phyloP scores from a whole-genome alignment of 2,329 filamentous ascomycete species.

The Aspergillus sp. region DNA sequence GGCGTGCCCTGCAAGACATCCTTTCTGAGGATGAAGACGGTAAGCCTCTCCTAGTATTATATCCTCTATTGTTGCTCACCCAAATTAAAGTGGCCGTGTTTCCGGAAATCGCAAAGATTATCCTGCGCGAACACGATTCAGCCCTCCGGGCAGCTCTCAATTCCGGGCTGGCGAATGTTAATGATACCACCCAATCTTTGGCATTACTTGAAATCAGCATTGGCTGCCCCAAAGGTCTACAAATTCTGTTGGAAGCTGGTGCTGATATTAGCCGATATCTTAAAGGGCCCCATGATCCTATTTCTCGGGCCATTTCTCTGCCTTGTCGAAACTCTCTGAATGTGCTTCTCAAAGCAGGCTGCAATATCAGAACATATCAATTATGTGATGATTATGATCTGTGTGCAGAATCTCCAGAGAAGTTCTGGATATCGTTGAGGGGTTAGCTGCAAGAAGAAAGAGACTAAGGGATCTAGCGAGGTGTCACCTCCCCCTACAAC shows the following conservation, averaged over 20 bases:
- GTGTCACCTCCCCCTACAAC: neutral
- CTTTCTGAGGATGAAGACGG: too few species aligned
- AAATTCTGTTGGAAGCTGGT: neutral
- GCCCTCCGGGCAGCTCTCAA: neutral
- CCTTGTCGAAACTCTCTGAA: neutral
- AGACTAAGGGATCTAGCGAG: neutral
- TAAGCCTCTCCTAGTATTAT: too few species aligned
- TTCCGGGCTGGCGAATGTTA: neutral
- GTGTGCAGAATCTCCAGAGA: neutral
- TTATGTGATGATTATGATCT: too few species aligned
- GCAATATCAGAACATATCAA: neutral
- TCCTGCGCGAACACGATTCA: neutral
- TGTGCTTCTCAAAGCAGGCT: neutral
- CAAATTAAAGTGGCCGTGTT: neutral
- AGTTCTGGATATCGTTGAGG: neutral
- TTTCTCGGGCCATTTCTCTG: neutral
- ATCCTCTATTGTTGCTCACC: too few species aligned
- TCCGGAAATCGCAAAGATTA: neutral
- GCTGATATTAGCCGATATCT: neutral
- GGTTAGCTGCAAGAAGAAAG: neutral
- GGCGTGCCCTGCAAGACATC: too few species aligned
- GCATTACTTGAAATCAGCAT: neutral
- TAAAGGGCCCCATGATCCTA: too few species aligned
- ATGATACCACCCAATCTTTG: neutral
- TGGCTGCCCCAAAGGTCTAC: neutral